Base-by-base conservation (phyloP, 352 stramenopile genomes). In the Globisporangium iwayamae region DNA sequence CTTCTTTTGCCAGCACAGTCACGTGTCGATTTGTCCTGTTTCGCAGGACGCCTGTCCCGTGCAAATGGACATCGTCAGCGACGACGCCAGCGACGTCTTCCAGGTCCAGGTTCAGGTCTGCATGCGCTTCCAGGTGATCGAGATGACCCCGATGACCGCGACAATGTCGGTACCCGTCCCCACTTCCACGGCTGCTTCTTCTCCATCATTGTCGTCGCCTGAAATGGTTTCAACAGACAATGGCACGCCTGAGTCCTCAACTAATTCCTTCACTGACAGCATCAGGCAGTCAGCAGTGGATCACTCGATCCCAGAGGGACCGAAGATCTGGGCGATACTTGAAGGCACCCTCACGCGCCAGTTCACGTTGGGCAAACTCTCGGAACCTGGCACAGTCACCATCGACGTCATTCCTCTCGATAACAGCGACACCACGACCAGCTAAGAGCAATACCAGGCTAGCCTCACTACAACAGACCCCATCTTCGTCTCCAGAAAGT, bases 71-170 rank as follows among this genome's bases (percentile, higher is more conserved):
- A 76, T 82, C 4, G 56, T 75, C 14, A 53, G 58, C 14, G 66
- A 74, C 56, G 56, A 67, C 11, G 36, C 52, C 0, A 25, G 60
- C 6, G 62, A 60, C 2, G 18, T 60, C 2, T 86, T 90, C 50
- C 71, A 85, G 25, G 73, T 91, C 30, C 68, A 91, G 59, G 68
- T 89, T n/a, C 66, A 73, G 4, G 80, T 90, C 10, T 73, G 68
- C 61, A 93, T 93, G 84, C 76, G 83, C 51, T 93, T 91, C 68
- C 88, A 89, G 69, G 71, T 88, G 22, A 72, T 93, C 50, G 78
- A 90, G 60, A 60, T 82, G 22, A 74, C 70, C 1, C 62, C 70
- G 32, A 69, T 65, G 47, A 69, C 69, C 20, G 50, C 56, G 2
- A 25, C 48, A 55, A 55, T 34, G 30, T 55, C 48, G 30, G 16